These are phyloP conservation scores for Pelargonium fulgidum DNA, from an alignment of 441 rosid species.

Conservation along the genomic window DNA sequence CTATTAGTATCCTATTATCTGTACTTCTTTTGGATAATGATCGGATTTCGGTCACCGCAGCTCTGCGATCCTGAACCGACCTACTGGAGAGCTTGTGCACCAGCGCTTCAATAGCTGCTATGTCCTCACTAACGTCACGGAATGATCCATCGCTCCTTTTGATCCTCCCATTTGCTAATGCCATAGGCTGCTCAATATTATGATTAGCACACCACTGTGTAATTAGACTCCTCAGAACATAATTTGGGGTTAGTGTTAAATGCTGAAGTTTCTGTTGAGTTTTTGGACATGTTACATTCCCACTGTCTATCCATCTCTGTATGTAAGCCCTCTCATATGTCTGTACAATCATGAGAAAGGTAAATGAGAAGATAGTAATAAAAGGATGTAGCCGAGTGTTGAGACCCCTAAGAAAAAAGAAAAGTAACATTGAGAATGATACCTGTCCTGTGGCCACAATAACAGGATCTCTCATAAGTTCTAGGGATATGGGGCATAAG, in stretches of 20 bases:
- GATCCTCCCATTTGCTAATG: constrained; percentile 46
- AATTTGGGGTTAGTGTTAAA: constrained; percentile 72
- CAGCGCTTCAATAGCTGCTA: constrained; percentile 60
- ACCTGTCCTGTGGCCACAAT: constrained; percentile 96
- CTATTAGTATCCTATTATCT: constrained; percentile 72
- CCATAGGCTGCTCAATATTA: constrained; percentile 66
- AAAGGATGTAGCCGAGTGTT: neutral
- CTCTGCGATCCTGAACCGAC: constrained; percentile 46
- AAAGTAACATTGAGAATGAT: constrained; percentile 9
- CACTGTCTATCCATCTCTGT: constrained; percentile 92
- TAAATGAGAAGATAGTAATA: constrained; percentile 21
- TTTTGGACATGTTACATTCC: constrained; percentile 81
- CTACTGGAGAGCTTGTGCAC: constrained; percentile 59
- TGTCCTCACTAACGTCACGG: constrained; percentile 59
- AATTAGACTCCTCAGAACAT: constrained; percentile 77
- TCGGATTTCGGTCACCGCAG: constrained; percentile 62
- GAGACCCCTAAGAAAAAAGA: constrained; percentile 1
- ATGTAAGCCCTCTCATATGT: constrained; percentile 95
- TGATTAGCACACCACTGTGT: constrained; percentile 71
- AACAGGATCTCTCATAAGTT: constrained; percentile 89
- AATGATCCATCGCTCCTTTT: constrained; percentile 60
- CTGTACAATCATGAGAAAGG: constrained; percentile 35
- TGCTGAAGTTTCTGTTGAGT: constrained; percentile 87
- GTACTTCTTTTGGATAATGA: constrained; percentile 78
- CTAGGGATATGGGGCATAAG: constrained; percentile 78